These are phyloP conservation scores for Russula abietina DNA, from an alignment of 768 basidiomycete genomes.

Conservation along the genomic window DNA sequence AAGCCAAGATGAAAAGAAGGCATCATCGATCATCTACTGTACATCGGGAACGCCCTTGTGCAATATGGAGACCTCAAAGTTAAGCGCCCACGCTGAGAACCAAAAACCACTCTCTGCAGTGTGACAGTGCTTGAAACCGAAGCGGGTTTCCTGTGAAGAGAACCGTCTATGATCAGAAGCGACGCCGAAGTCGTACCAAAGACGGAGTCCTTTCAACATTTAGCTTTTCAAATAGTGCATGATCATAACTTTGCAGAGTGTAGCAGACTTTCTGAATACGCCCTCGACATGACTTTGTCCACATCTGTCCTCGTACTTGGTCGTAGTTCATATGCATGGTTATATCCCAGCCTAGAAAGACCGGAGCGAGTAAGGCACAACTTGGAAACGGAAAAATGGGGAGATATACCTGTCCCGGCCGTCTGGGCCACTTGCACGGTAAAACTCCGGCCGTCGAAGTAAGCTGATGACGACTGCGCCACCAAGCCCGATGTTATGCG, in stretches of 20 bases:
- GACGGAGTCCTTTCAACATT: no score
- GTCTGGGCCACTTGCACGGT: slow-evolving; percentile 54
- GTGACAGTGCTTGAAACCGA: no score
- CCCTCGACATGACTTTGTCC: slow-evolving; percentile 69
- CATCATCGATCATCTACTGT: no score
- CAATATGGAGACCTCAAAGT: no score
- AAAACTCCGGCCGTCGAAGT: slow-evolving; percentile 74
- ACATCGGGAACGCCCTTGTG: no score
- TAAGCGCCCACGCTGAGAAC: no score
- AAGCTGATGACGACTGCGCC: slow-evolving; percentile 74
- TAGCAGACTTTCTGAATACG: slow-evolving; percentile 44
- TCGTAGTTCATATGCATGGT: slow-evolving; percentile 65
- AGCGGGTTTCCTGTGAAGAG: no score
- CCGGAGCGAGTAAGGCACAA: background rate
- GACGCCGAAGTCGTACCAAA: no score
- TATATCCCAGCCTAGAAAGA: slow-evolving; percentile 57
- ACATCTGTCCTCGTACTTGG: slow-evolving; percentile 58
- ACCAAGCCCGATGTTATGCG: slow-evolving; percentile 81
- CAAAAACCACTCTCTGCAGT: no score
- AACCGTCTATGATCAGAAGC: no score
- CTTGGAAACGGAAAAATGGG: background rate
- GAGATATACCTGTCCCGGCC: slow-evolving; percentile 53
- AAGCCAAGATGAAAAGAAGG: no score
- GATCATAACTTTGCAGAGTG: slow-evolving; percentile 37
- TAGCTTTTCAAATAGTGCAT: background rate